phyloP scores from a whole-genome alignment of 2,329 filamentous ascomycete species.

The Pseudodiploospora longispora region DNA sequence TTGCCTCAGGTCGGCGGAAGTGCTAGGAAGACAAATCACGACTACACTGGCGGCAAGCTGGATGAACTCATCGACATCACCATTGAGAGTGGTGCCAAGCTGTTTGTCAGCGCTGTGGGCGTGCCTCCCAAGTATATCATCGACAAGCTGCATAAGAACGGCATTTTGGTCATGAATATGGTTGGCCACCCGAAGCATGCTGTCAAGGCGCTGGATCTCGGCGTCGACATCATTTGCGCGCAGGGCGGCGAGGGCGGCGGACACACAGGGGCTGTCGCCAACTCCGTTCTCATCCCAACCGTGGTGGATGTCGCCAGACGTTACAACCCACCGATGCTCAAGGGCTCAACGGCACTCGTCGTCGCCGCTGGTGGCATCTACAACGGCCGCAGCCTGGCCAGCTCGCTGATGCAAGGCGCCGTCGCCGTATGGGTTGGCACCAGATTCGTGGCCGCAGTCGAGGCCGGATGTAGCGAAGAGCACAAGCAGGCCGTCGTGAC shows the following conservation, averaged over 20 bases:
- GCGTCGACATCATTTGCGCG: slow-evolving; percentile 84
- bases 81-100: slow-evolving; percentile 70
- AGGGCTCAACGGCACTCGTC: slow-evolving; percentile 65
- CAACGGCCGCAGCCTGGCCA: slow-evolving; percentile 73
- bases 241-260: slow-evolving; percentile 92
- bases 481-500: slow-evolving; percentile 79
- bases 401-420: slow-evolving; percentile 79
- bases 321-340: slow-evolving; percentile 63
- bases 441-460: slow-evolving; percentile 74
- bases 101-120: slow-evolving; percentile 85
- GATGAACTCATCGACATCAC: slow-evolving; percentile 83
- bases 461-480: slow-evolving; percentile 71
- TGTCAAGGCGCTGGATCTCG: slow-evolving; percentile 74
- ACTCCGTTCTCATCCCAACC: slow-evolving; percentile 76
- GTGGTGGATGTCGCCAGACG: slow-evolving; percentile 73
- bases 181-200: slow-evolving; percentile 89
- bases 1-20: slow-evolving; percentile 79
- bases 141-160: slow-evolving; percentile 66
- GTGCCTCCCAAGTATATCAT: slow-evolving; percentile 71
- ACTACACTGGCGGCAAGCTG: slow-evolving; percentile 85
- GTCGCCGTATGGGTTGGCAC: slow-evolving; percentile 91
- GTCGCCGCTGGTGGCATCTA: slow-evolving; percentile 84
- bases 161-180: slow-evolving; percentile 94
- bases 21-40: slow-evolving; percentile 87
- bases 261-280: slow-evolving; percentile 83